These are phyloP conservation scores for Phoma herbarum DNA, from an alignment of 2,329 filamentous ascomycete genomes.

Conservation along the genomic window DNA sequence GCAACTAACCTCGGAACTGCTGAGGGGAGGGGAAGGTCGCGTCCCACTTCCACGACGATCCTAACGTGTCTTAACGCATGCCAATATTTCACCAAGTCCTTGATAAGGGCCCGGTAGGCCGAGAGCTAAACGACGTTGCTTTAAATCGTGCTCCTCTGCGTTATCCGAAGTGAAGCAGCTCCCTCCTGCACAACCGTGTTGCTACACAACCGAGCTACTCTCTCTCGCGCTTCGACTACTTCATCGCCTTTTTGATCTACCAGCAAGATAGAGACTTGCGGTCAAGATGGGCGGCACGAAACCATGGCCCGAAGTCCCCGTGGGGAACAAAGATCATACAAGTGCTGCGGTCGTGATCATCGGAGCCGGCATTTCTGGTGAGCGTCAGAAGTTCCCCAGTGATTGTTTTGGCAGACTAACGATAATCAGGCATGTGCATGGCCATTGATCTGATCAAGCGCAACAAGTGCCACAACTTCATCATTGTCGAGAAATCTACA, in stretches of 20 bases:
- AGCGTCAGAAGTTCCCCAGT: too few relatives aligned
- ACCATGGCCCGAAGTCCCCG: constrained; percentile 57
- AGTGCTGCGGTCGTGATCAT: constrained; percentile 66
- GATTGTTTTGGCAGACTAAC: too few relatives aligned
- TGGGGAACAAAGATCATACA: constrained; percentile 61
- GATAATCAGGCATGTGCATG: constrained; percentile 59
- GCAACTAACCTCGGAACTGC: constrained; percentile 4
- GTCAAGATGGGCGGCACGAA: constrained; percentile 50
- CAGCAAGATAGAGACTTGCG: neutral
- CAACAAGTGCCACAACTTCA: constrained; percentile 63
- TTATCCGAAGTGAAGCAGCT: neutral
- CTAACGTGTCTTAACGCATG: neutral
- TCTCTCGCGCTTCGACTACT: neutral
- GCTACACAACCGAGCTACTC: neutral
- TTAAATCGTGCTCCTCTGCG: neutral
- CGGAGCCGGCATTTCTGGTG: constrained; percentile 63
- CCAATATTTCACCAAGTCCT: neutral
- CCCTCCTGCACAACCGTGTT: too few relatives aligned
- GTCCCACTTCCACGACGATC: neutral
- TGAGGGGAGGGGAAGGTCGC: constrained; percentile 2
- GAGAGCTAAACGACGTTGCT: neutral
- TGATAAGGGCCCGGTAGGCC: neutral
- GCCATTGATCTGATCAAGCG: constrained; percentile 65
- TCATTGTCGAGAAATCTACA: constrained; percentile 65
- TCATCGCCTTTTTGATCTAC: neutral